Evolutionary conservation across 2,329 filamentous ascomycete genomes (phyloP).

Genomic region (Rachicladosporium sp.): DNA sequence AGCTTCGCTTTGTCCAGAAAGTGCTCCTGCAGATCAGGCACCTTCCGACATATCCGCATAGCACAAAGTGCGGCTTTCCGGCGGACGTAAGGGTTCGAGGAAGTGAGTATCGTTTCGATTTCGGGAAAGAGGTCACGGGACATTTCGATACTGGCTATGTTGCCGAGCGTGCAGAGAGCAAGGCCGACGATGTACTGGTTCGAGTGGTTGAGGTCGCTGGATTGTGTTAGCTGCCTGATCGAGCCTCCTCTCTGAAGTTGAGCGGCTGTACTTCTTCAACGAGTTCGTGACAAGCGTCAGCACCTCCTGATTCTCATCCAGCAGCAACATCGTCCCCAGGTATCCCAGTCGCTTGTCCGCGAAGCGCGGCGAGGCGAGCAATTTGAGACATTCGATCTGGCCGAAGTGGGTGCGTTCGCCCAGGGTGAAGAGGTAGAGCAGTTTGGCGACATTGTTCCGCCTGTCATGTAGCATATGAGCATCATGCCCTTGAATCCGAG

Average conservation of each 20-base stretch:
- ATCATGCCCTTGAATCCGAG: slow-evolving; percentile 1
- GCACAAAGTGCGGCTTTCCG: slow-evolving; percentile 96
- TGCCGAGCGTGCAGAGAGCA: slow-evolving; percentile 88
- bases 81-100: slow-evolving; percentile 94
- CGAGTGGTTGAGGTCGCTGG: slow-evolving; percentile 84
- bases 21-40: slow-evolving; percentile 92
- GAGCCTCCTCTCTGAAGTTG: not conserved
- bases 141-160: slow-evolving; percentile 98
- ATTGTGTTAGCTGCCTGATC: not conserved
- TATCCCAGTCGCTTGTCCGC: slow-evolving; percentile 96
- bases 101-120: slow-evolving; percentile 82
- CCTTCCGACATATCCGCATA: slow-evolving; percentile 97
- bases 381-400: slow-evolving; percentile 97
- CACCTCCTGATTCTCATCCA: slow-evolving; percentile 98
- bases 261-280: slow-evolving; percentile 66
- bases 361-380: slow-evolving; percentile 90
- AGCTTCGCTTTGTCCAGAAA: slow-evolving; percentile 89
- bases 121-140: slow-evolving; percentile 92
- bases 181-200: slow-evolving; percentile 98
- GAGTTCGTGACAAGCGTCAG: slow-evolving; percentile 95
- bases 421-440: slow-evolving; percentile 94
- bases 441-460: slow-evolving; percentile 96
- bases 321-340: slow-evolving; percentile 83
- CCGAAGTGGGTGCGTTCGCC: slow-evolving; percentile 97
- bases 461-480: slow-evolving; percentile 34